Evolutionary conservation across 2,329 filamentous ascomycete species (phyloP), one percentile per base, ranked within the genome.

Genomic region (Aspergillus sclerotialis): DNA sequence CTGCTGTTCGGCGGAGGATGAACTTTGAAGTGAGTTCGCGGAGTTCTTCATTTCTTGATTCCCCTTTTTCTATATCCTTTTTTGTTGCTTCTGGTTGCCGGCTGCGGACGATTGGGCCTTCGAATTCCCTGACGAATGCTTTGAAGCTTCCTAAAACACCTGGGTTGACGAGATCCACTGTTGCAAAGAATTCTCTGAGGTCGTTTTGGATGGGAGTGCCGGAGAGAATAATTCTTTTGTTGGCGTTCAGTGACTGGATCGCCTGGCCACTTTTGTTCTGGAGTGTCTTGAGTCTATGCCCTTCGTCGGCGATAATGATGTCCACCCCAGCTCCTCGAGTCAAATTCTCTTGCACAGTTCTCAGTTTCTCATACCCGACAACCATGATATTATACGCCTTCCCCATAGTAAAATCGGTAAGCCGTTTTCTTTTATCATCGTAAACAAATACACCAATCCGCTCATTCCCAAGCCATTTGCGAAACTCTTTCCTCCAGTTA

Each of bases 401-500:
- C 18, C 80, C 80, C 59, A 68, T 76, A 1, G 80, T 84, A 50
- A 85, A 85, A 51, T 83, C 78, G 2, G 74, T 77, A 17, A 84
- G 61, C 29, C 74, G 71, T 39, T 69, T 76, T 37, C 72, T 71
- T 39, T 72, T 72, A 39, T 77, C 70, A 42, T 78, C 76, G 13
- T 72, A 73, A 9, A 84, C 73, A 45, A 83, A 78, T 1, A 85
- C 78, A 4, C 81, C 81, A 36, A 85, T 72, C 14, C 78, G 67
- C 46, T 84, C 80, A 43, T 76, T 80, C 0, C 81, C 81, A 2
- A 86, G 68, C 82, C 82, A 86, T 50, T 84, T 85, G 38, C 72
- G 71, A 43, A 85, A 82, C 51, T 86, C 82, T 44, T 78, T 78
- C 36, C 75, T 72, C 81, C 82, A 86, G 43, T 86, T 86, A 39